Evolutionary conservation across 768 basidiomycete species (phyloP).

Genomic region (Trametes maxima): DNA sequence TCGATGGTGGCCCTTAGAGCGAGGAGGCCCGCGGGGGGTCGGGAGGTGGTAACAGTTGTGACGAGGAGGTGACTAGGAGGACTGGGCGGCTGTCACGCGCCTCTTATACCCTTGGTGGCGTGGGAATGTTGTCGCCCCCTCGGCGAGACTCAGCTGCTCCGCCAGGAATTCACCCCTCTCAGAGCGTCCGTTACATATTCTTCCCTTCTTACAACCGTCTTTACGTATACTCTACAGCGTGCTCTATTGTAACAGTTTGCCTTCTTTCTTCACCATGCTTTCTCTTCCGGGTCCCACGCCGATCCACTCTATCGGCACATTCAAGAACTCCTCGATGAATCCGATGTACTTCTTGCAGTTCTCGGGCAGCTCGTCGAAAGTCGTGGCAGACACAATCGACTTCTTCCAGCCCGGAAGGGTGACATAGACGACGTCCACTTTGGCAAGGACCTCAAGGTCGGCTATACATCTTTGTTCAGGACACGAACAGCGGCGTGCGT

Average conservation of each 20-base stretch:
- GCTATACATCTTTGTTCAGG: conserved; percentile 46
- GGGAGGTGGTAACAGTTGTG: conserved; percentile 37
- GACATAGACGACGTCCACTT: conserved; percentile 83
- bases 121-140: conserved; percentile 23
- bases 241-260: conserved; percentile 14
- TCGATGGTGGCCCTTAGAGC: conserved; percentile 22
- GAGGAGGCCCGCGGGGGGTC: conserved; percentile 19
- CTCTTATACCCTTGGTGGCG: conserved; percentile 33
- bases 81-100: conserved; percentile 30
- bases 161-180: conserved; percentile 1
- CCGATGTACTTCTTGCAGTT: conserved; percentile 85
- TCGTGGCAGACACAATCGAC: conserved; percentile 62
- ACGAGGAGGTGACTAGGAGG: conserved; percentile 34
- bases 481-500: neutral
- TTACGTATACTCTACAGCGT: conserved; percentile 4
- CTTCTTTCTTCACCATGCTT: conserved; percentile 58
- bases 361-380: conserved; percentile 77
- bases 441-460: conserved; percentile 78
- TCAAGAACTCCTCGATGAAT: conserved; percentile 79
- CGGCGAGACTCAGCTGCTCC: conserved; percentile 14
- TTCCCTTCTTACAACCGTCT: conserved; percentile 1
- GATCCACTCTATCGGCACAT: conserved; percentile 85
- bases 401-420: conserved; percentile 92
- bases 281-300: conserved; percentile 89
- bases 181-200: neutral